Base-by-base conservation (phyloP, 2,329 filamentous ascomycete species). In the Pestalotiopsis sp. region DNA sequence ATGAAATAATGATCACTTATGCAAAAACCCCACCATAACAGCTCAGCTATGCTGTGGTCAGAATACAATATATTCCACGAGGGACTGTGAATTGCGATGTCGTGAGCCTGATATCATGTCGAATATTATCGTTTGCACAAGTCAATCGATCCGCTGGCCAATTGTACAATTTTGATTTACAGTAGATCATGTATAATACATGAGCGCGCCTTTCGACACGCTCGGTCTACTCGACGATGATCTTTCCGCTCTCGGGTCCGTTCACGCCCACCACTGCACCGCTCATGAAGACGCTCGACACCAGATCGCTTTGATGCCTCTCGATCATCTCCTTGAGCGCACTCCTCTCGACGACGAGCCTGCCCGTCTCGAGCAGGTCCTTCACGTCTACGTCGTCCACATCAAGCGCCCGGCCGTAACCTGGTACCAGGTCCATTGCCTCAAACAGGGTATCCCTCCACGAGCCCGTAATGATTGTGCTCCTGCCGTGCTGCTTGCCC, bases 311-410 rank as follows among this genome's bases (percentile, higher is more conserved):
- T 83, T 91, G 87, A 76, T 97, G 94, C 73, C 86, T 82, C 77
- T 85, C 82, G 75, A 98, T 86, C 78, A 98, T 89, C 78, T 89
- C 86, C 79, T 91, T 87, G 76, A 99, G 85, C 45, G 95, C 95
- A 57, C 84, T 83, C 79, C 92, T 89, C 87, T 99, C 96, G 75
- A 99, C 90, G 70, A 99, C 90, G 70, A 99, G 84, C 76, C 94
- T 90, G 67, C 93, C 92, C 67, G 91, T 90, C 83, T 96, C 93
- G 73, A 99, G 83, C 72, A 99, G 81, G 79, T 98, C 93, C 87
- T 98, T 99, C 71, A 99, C 94, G 81, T 98, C 96, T 45, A 99
- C 93, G 71, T 97, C 92, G n/a, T 87, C 83, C 69, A 91, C 84
- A 68, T 89, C 87, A 73, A 94, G 83, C 9, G 91, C 91, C 68